Evolutionary conservation across 2,329 filamentous ascomycete species (phyloP).

Genomic region (Botrytis cinerea): DNA sequence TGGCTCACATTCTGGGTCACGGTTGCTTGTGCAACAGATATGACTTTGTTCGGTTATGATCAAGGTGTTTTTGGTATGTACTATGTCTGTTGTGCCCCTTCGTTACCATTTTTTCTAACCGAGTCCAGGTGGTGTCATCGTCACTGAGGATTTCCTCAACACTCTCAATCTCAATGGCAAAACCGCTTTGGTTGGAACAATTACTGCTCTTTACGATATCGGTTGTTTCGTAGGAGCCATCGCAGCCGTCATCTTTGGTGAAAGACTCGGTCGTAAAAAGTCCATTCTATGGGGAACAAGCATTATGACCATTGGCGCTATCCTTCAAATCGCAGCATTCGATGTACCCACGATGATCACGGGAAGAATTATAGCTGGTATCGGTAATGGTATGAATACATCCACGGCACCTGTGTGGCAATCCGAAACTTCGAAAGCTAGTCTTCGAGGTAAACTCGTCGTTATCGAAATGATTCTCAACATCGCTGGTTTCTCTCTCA

Average conservation of each 20-base stretch:
- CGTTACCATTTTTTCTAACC: background rate
- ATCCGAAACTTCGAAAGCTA: slow-evolving; percentile 26
- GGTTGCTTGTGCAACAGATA: slow-evolving; percentile 51
- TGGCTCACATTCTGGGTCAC: slow-evolving; percentile 60
- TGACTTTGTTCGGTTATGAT: slow-evolving; percentile 49
- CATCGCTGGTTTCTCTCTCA: slow-evolving; percentile 24
- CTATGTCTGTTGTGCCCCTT: background rate
- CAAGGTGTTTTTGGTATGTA: slow-evolving; percentile 48
- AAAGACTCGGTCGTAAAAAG: slow-evolving; percentile 43
- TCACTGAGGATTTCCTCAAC: slow-evolving; percentile 48
- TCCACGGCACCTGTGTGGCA: slow-evolving; percentile 43
- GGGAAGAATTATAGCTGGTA: slow-evolving; percentile 72
- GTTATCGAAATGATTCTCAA: slow-evolving; percentile 25
- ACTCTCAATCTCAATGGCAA: slow-evolving; percentile 38
- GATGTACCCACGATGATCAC: slow-evolving; percentile 58
- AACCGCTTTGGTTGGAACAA: slow-evolving; percentile 44
- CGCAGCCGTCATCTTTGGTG: slow-evolving; percentile 30
- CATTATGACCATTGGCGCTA: slow-evolving; percentile 35
- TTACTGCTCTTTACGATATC: slow-evolving; percentile 50
- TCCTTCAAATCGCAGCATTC: slow-evolving; percentile 42
- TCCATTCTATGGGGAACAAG: slow-evolving; percentile 34
- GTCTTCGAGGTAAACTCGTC: slow-evolving; percentile 26
- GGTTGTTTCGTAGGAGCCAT: slow-evolving; percentile 52
- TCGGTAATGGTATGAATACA: slow-evolving; percentile 68
- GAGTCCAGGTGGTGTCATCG: slow-evolving; percentile 47